phyloP scores from a whole-genome alignment of 306 rosid genomes.

The Ziziphus jujuba region DNA sequence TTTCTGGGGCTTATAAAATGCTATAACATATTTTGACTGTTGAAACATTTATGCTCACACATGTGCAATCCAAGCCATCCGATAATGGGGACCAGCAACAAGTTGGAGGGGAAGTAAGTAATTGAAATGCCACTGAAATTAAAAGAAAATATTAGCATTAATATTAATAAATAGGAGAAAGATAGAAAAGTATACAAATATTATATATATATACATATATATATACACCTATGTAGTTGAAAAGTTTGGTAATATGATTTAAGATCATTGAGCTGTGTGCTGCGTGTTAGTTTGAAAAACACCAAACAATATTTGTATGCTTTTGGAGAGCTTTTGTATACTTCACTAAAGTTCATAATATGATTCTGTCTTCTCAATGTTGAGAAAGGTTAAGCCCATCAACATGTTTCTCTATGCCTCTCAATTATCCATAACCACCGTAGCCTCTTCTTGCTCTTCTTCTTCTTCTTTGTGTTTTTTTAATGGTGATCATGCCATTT shows the following conservation, averaged over 20 bases:
- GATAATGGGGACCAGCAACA: slow-evolving; percentile 30
- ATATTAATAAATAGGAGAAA: no score
- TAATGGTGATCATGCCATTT: background rate
- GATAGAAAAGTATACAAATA: slow-evolving; percentile 7
- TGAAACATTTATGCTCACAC: slow-evolving; percentile 18
- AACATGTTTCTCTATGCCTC: background rate
- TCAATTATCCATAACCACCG: background rate
- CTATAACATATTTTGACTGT: slow-evolving; percentile 19
- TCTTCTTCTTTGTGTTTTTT: background rate
- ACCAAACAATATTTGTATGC: slow-evolving; percentile 12
- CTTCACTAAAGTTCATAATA: slow-evolving; percentile 25
- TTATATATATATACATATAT: background rate
- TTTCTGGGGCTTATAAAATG: slow-evolving; percentile 8
- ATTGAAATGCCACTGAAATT: slow-evolving; percentile 10
- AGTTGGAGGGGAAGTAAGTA: background rate
- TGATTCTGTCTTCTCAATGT: slow-evolving; percentile 29
- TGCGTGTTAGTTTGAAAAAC: slow-evolving; percentile 27
- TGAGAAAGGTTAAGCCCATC: slow-evolving; percentile 15
- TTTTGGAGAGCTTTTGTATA: slow-evolving; percentile 5
- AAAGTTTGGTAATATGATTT: slow-evolving; percentile 26
- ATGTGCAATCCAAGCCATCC: slow-evolving; percentile 37
- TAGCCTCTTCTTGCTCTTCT: no score
- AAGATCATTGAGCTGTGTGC: slow-evolving; percentile 42
- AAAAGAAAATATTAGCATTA: background rate
- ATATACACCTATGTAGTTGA: background rate